Evolutionary conservation across 108 stramenopile genomes (phyloP), one percentile per base, ranked within the genome.

Genomic region (Skeletonema tropicum): DNA sequence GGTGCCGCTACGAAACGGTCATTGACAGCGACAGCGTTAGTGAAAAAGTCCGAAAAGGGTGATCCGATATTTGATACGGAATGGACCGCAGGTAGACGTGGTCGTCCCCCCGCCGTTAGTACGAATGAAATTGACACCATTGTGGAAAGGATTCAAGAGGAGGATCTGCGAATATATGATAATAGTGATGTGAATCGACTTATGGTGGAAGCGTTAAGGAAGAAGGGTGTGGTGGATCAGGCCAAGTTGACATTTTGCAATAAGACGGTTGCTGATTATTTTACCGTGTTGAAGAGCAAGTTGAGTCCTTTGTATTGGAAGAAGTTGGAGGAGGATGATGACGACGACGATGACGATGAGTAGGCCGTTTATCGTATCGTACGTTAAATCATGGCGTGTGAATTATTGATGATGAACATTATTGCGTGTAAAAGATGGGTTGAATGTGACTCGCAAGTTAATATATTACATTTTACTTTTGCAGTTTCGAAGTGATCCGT

Each of bases 291-390:
- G 42, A 45, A 45, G 42, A 45, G 42, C 15, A 45, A 45, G 4
- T 45, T 45, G 42, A 45, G 42, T n/a, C 42, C 42, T 45, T 15
- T 45, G 42, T 45, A 45, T 45, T 45, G 42, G 42, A 45, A 45
- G 42, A 45, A 45, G 15, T 1, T n/a, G 42, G 42, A 45, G 3
- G 33, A 35, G 0, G 33, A 35, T 7, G 42, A 45, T 45, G 42
- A 45, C 9, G 10, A 38, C 10, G 38, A 38, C n/a, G n/a, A n/a
- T n/a, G n/a, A n/a, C 9, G 38, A 11, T 38, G 38, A 38, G 38
- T 38, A 38, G 9, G 38, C 10, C 7, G 38, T 11, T n/a, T 9
- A 38, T 35, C 7, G 5, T 35, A 0, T 35, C 33, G 26, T 2
- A 29, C 26, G 2, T 35, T 1, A 35, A 35, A 35, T 35, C 6